Evolutionary conservation across 2,329 filamentous ascomycete species (phyloP).

Genomic region (Nannizziopsis barbatae): DNA sequence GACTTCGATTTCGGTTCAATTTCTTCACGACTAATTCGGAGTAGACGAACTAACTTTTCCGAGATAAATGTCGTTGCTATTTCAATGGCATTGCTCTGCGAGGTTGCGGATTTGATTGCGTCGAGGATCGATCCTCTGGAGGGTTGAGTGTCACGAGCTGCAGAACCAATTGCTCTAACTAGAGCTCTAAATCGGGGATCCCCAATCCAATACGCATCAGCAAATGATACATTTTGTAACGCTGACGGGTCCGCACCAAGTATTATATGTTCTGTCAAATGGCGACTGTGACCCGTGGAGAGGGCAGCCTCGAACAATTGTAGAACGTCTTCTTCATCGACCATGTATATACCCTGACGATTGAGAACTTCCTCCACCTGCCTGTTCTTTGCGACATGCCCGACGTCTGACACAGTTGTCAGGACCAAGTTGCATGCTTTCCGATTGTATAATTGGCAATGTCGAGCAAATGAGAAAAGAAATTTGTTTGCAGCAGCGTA

Average conservation of each 20-base stretch:
- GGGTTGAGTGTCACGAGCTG: not conserved
- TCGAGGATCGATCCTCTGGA: not conserved
- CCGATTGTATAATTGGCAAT: not conserved
- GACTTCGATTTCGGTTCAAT: conserved; percentile 2
- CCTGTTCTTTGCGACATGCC: conserved; percentile 1
- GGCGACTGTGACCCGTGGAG: not conserved
- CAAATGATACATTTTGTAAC: not conserved
- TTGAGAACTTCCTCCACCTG: not conserved
- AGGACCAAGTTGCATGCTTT: not conserved
- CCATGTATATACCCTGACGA: not conserved
- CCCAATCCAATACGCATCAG: not conserved
- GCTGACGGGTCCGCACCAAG: not conserved
- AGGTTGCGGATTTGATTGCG: not conserved
- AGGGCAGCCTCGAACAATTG: conserved; percentile 1
- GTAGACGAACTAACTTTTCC: not conserved
- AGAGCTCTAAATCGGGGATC: not conserved
- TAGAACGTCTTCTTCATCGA: conserved; percentile 1
- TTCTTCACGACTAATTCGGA: not conserved
- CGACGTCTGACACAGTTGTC: not conserved
- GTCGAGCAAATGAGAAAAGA: not conserved
- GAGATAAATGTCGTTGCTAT: not conserved
- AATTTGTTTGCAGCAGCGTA: conserved; percentile 17
- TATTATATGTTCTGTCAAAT: not conserved
- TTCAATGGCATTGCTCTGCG: not conserved
- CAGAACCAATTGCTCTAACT: not conserved